phyloP scores from a whole-genome alignment of 768 basidiomycete genomes.

The Panaeolus papilionaceus region DNA sequence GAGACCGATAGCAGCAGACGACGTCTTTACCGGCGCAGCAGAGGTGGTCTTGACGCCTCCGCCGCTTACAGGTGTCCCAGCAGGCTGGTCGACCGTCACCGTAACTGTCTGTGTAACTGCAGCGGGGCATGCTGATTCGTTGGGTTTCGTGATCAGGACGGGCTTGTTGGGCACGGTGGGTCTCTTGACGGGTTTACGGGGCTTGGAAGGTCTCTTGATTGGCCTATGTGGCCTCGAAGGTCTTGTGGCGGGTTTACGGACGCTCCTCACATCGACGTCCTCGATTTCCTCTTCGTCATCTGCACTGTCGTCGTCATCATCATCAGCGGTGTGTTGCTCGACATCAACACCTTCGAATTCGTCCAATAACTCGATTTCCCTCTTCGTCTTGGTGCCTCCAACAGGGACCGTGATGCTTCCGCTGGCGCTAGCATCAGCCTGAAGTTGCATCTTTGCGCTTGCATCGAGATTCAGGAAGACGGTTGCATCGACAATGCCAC shows the following conservation, averaged over 20 bases:
- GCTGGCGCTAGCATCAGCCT: constrained; percentile 28
- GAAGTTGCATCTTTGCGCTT: constrained; percentile 37
- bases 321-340: no score
- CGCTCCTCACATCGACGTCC: neutral
- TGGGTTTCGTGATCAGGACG: constrained; percentile 2
- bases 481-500: constrained; percentile 38
- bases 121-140: neutral
- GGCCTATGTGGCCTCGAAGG: neutral
- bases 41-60: neutral
- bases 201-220: neutral
- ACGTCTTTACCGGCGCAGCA: neutral
- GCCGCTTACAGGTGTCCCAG: neutral
- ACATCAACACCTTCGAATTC: neutral
- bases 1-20: neutral
- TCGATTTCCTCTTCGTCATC: neutral
- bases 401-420: constrained; percentile 11
- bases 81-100: neutral
- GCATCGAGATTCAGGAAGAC: constrained; percentile 51
- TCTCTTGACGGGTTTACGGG: neutral
- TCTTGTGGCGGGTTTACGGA: neutral
- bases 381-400: neutral
- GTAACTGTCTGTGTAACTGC: neutral
- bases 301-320: no score
- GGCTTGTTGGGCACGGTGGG: neutral
- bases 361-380: neutral